Evolutionary conservation across 371 early-diverging fungal genomes (phyloP).

Genomic region (Mortierella sp.): DNA sequence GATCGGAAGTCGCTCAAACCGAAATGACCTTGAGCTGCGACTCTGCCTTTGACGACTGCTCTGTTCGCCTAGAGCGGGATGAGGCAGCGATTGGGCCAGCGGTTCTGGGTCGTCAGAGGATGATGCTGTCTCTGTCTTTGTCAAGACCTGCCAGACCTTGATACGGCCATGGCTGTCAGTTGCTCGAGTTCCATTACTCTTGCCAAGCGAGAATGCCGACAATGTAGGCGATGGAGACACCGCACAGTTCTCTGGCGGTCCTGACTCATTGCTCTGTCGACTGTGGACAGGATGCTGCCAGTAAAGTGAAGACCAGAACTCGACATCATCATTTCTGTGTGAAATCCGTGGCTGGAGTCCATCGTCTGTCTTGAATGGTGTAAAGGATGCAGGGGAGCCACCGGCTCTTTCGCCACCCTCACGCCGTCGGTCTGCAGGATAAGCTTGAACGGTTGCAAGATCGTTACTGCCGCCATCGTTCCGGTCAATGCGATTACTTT

Average conservation of each 20-base stretch:
- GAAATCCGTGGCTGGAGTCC: not conserved
- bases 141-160: constrained; percentile 42
- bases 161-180: constrained; percentile 12
- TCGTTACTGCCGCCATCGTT: not conserved
- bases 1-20: constrained; percentile 46
- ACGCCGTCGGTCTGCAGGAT: no score
- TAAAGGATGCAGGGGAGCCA: constrained; percentile 6
- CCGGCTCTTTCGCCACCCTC: not conserved
- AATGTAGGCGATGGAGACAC: not conserved
- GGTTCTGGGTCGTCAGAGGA: no score
- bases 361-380: constrained; percentile 12
- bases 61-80: no score
- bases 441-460: no score
- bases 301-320: constrained; percentile 42
- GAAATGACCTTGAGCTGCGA: not conserved
- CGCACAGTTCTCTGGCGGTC: constrained; percentile 2
- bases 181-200: constrained; percentile 2
- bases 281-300: constrained; percentile 30
- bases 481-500: constrained; percentile 1
- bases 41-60: no score
- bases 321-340: constrained; percentile 24
- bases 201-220: not conserved
- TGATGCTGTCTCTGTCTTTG: constrained; percentile 16
- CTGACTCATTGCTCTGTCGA: constrained; percentile 17
- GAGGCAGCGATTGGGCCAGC: no score